Conservation (phyloP, 345 rosid genomes). For the Eutrema japonicum region DNA sequence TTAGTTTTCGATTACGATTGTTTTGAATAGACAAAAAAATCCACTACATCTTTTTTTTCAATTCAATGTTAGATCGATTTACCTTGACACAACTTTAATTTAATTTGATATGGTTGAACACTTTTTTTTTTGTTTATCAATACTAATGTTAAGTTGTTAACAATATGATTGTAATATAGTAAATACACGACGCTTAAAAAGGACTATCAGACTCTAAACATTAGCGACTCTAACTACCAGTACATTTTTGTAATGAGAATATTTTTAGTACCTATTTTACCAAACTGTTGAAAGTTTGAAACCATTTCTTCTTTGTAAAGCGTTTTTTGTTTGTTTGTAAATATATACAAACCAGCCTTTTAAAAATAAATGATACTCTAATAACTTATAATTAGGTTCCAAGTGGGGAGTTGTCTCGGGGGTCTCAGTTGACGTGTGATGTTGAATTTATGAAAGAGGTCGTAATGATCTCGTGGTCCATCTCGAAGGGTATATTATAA, state of each 20-base stretch:
- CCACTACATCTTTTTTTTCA: neutral
- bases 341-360: too few species aligned
- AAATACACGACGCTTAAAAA: neutral
- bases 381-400: constrained; percentile 15
- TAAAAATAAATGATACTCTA: too few species aligned
- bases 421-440: constrained; percentile 40
- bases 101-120: neutral
- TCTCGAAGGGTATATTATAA: constrained; percentile 3
- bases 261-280: neutral
- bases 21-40: neutral
- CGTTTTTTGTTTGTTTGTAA: too few species aligned
- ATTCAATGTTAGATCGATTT: neutral
- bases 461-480: constrained; percentile 39
- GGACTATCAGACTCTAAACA: too few species aligned
- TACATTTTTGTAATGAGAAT: neutral
- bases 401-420: constrained; percentile 36
- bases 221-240: neutral
- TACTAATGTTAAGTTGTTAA: constrained; percentile 1
- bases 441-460: constrained; percentile 34
- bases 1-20: neutral
- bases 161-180: neutral
- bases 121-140: constrained; percentile 8
- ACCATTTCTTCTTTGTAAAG: neutral
- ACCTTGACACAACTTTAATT: neutral
- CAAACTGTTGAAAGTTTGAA: neutral